Base-by-base conservation (phyloP, 2,329 filamentous ascomycete genomes). In the Botryosphaeria dothidea region DNA sequence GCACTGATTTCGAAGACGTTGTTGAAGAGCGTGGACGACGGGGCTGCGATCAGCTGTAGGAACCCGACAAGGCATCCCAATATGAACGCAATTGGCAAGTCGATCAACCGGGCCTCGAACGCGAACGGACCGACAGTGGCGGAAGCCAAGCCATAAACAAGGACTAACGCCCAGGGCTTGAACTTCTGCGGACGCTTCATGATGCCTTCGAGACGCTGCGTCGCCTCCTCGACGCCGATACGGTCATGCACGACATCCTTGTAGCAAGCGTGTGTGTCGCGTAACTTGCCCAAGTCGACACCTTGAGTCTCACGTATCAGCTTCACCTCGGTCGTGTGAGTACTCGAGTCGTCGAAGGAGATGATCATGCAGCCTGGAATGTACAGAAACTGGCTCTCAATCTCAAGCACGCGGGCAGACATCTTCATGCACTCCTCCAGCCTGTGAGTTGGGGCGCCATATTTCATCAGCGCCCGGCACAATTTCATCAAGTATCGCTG, bases 311-410 rank as follows among this genome's bases (percentile, higher is more conserved):
- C 85, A 13, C 88, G 85, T 6, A 93, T 88, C 34, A 93, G 84
- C 78, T 92, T 91, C 67, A 93, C 90, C 73, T 92, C 90, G n/a
- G 90, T 90, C 0, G 91, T 93, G 72, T 93, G 90, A 0, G 90
- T 92, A 0, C 83, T 79, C 4, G 80, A 78, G 76, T 94, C 91
- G 72, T 88, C 93, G 72, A 97, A 97, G 4, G 92, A 94, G 73
- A 97, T 90, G 65, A 97, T 91, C 93, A 97, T 97, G 73, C 92
- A 96, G 0, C 92, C 92, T 0, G 93, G 93, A 31, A 97, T 87
- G 74, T 97, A 97, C 23, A 97, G 80, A 70, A 95, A 97, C 71
- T 96, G 92, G 5, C 90, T 90, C 69, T 96, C 91, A 17, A 97
- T 93, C 76, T 93, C 91, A 41, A 97, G 84, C 1, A 95, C 91